phyloP scores from a whole-genome alignment of 495 filamentous ascomycete species.

The Cryomyces minteri region DNA sequence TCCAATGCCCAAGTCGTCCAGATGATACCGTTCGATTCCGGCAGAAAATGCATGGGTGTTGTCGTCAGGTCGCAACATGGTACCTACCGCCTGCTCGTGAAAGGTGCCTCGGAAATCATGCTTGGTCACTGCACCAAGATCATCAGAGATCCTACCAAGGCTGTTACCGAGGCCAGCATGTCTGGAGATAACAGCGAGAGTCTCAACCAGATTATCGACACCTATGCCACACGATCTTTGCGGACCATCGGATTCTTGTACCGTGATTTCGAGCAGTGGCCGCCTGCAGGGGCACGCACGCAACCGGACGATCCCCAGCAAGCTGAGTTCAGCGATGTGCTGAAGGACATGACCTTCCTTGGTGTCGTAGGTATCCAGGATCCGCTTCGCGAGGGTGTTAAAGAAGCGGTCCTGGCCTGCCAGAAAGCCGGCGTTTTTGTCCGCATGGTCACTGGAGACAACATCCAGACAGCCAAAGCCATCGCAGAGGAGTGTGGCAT shows the following conservation, averaged over 20 bases:
- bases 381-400: constrained; percentile 47
- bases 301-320: constrained; percentile 50
- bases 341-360: constrained; percentile 46
- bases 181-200: constrained; percentile 22
- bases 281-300: constrained; percentile 46
- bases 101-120: constrained; percentile 54
- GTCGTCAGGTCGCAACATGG: constrained; percentile 36
- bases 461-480: constrained; percentile 66
- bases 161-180: constrained; percentile 19
- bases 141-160: constrained; percentile 49
- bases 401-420: constrained; percentile 55
- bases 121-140: constrained; percentile 45
- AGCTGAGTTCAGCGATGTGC: constrained; percentile 62
- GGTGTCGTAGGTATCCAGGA: constrained; percentile 50
- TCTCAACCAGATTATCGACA: constrained; percentile 46
- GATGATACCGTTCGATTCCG: constrained; percentile 49
- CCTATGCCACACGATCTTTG: constrained; percentile 65
- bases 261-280: constrained; percentile 80
- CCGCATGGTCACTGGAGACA: constrained; percentile 86
- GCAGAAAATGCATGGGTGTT: constrained; percentile 49
- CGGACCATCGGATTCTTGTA: constrained; percentile 78
- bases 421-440: constrained; percentile 68
- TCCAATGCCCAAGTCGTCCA: constrained; percentile 41
- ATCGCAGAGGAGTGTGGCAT: constrained; percentile 78
- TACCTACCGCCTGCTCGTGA: constrained; percentile 45